phyloP scores from a whole-genome alignment of 208 protist species.

The Angomonas deanei region DNA sequence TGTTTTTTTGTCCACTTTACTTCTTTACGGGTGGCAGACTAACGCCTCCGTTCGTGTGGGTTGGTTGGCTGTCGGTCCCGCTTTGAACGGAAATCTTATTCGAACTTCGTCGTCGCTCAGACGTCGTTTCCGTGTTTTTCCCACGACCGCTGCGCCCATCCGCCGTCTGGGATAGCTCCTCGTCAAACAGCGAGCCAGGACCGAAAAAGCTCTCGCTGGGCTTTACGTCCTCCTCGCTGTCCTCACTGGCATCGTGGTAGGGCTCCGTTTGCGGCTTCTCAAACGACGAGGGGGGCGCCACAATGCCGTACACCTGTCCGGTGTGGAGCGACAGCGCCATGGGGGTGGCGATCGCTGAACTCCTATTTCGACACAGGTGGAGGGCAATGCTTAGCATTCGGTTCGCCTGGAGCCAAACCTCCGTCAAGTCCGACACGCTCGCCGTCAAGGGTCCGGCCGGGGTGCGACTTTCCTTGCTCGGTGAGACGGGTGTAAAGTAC shows the following conservation, averaged over 20 bases:
- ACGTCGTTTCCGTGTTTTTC: too few relatives aligned
- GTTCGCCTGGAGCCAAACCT: constrained; percentile 13
- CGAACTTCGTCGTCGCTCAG: too few relatives aligned
- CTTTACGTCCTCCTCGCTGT: background rate
- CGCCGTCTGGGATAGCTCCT: too few relatives aligned
- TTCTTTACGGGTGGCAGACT: too few relatives aligned
- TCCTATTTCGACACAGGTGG: background rate
- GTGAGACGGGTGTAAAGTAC: background rate
- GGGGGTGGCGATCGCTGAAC: background rate
- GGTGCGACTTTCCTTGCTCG: background rate
- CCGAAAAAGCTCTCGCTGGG: background rate
- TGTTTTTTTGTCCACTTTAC: too few relatives aligned
- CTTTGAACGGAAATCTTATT: too few relatives aligned
- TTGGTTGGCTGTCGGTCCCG: too few relatives aligned
- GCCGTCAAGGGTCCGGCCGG: background rate
- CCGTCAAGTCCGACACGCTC: constrained; percentile 5
- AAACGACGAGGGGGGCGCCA: background rate
- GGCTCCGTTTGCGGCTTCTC: background rate
- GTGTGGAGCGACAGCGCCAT: constrained; percentile 1
- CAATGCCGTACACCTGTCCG: background rate
- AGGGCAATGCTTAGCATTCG: constrained; percentile 21
- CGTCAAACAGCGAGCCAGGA: too few relatives aligned
- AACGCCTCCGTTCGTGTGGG: too few relatives aligned
- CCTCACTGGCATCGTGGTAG: background rate
- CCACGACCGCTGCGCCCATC: too few relatives aligned